These are phyloP conservation scores for Oryza brachyantha DNA, from an alignment of 176 grass and related monocot genomes.

Conservation along the genomic window DNA sequence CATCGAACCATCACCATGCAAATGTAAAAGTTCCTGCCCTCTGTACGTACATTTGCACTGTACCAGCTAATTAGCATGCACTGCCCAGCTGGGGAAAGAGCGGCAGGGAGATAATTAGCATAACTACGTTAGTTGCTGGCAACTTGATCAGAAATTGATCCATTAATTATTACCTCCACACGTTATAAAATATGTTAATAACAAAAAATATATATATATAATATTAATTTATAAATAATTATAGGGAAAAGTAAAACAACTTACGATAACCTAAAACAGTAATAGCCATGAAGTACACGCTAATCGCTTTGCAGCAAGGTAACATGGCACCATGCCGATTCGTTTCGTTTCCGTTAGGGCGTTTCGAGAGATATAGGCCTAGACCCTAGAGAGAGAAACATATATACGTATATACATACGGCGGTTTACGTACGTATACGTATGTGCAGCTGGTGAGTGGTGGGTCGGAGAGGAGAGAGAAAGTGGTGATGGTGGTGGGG, in stretches of 20 bases:
- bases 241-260: too few relatives aligned
- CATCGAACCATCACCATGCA: neutral
- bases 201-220: too few relatives aligned
- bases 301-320: neutral
- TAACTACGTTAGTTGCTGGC: too few relatives aligned
- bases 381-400: neutral
- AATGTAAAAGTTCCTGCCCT: neutral
- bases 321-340: neutral
- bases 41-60: too few relatives aligned
- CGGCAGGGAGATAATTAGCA: too few relatives aligned
- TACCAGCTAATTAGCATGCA: too few relatives aligned
- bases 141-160: neutral
- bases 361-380: neutral
- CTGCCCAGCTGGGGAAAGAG: neutral
- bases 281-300: neutral
- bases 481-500: constrained; percentile 59
- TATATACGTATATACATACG: neutral
- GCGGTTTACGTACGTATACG: constrained; percentile 23
- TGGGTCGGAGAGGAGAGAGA: constrained; percentile 6
- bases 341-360: neutral
- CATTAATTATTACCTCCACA: too few relatives aligned
- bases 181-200: too few relatives aligned
- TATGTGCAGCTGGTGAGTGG: neutral
- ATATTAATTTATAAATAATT: too few relatives aligned
- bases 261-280: too few relatives aligned